A percentile compares a stretch with the other conserved stretches of the same genome.
Evolutionary conservation across 768 basidiomycete species (phyloP).

Genomic region (Neoboletus brunneissimus): DNA sequence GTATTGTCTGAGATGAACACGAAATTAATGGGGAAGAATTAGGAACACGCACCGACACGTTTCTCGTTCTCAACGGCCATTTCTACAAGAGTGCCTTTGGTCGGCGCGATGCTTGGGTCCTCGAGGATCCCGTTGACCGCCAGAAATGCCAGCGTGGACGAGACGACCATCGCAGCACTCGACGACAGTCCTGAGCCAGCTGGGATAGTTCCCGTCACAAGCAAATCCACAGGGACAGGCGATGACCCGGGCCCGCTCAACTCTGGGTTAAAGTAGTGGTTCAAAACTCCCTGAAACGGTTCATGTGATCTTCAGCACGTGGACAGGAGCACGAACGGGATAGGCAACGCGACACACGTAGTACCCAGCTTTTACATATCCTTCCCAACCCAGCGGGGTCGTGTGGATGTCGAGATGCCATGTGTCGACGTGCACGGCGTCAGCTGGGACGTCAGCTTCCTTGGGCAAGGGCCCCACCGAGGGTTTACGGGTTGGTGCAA

Average conservation of each 20-base stretch:
- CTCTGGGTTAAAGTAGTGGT: conserved; percentile 48
- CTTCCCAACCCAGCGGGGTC: conserved; percentile 74
- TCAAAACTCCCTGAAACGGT: conserved; percentile 57
- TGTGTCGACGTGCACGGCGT: conserved; percentile 41
- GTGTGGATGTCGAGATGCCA: conserved; percentile 76
- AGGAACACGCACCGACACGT: conserved; percentile 54
- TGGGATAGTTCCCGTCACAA: conserved; percentile 81
- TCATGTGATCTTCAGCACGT: neutral
- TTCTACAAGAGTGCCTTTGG: conserved; percentile 69
- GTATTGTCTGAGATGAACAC: neutral
- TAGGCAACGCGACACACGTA: conserved; percentile 47
- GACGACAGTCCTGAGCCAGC: conserved; percentile 85
- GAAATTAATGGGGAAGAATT: neutral
- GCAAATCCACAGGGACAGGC: conserved; percentile 65
- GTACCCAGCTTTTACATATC: conserved; percentile 84
- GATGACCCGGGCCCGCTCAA: conserved; percentile 10
- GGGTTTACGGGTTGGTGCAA: conserved; percentile 47
- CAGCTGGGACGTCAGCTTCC: conserved; percentile 30
- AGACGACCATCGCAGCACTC: conserved; percentile 88
- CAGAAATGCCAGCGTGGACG: conserved; percentile 77
- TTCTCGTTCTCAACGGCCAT: conserved; percentile 85
- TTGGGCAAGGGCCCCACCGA: conserved; percentile 23
- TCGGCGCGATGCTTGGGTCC: conserved; percentile 22
- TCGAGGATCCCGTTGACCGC: conserved; percentile 67
- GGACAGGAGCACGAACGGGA: neutral